Evolutionary conservation across 2,329 filamentous ascomycete genomes (phyloP).

Genomic region (Dothistroma pini): DNA sequence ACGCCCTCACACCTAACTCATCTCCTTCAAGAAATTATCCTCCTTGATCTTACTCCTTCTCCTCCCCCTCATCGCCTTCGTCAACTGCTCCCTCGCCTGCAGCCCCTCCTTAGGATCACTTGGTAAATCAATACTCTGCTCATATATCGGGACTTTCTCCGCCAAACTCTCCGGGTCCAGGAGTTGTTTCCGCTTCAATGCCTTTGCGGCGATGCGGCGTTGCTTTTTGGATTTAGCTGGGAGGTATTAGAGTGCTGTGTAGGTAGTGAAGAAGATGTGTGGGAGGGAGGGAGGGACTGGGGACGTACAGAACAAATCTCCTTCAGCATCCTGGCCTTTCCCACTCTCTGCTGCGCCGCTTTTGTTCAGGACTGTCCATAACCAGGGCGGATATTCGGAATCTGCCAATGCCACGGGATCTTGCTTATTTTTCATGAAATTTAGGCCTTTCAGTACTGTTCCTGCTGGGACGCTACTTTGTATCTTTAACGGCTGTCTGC

Average conservation of each 20-base stretch:
- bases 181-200: constrained; percentile 57
- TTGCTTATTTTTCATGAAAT: constrained; percentile 68
- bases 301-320: constrained; percentile 77
- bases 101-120: constrained; percentile 45
- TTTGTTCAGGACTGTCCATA: constrained; percentile 69
- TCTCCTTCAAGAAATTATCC: constrained; percentile 77
- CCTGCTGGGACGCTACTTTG: constrained; percentile 57
- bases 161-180: constrained; percentile 63
- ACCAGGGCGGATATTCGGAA: constrained; percentile 73
- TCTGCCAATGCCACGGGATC: constrained; percentile 74
- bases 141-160: constrained; percentile 66
- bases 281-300: neutral
- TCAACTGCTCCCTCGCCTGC: constrained; percentile 59
- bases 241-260: neutral
- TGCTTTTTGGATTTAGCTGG: constrained; percentile 82
- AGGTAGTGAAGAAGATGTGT: neutral
- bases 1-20: constrained; percentile 54
- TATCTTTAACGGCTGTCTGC: constrained; percentile 25
- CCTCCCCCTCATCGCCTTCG: constrained; percentile 68
- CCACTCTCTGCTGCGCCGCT: constrained; percentile 39
- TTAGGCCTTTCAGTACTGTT: constrained; percentile 68
- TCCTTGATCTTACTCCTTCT: constrained; percentile 77
- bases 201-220: constrained; percentile 66
- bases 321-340: constrained; percentile 53
- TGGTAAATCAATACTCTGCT: constrained; percentile 74